These are phyloP conservation scores for Aspergillus diversus DNA, from an alignment of 495 filamentous ascomycete species.

Conservation along the genomic window DNA sequence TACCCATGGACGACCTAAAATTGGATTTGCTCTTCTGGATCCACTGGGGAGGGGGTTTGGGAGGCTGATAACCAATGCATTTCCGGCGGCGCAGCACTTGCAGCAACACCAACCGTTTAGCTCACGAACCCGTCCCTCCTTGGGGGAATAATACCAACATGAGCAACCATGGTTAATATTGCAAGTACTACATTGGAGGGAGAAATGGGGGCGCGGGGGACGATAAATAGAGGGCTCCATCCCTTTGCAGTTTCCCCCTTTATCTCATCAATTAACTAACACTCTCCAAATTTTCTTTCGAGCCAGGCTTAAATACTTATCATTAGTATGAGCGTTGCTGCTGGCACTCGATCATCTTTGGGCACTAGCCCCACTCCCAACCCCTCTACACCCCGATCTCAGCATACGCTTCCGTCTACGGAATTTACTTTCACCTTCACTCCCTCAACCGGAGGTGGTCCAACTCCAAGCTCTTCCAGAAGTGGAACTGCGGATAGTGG, in stretches of 20 bases:
- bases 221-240: neutral
- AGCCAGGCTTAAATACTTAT: neutral
- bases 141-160: neutral
- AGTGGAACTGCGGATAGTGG: neutral
- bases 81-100: constrained; percentile 1
- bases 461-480: neutral
- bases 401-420: neutral
- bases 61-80: neutral
- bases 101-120: neutral
- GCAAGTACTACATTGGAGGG: neutral
- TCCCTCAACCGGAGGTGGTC: neutral
- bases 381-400: neutral
- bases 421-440: constrained; percentile 10
- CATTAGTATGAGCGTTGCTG: neutral
- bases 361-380: neutral
- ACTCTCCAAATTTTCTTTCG: neutral
- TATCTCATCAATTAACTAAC: neutral
- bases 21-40: neutral
- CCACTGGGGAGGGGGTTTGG: neutral
- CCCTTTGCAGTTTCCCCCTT: neutral
- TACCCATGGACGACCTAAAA: neutral
- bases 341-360: neutral
- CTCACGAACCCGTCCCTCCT: neutral
- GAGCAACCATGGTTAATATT: neutral
- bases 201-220: neutral